Evolutionary conservation across 305 asterid genomes (phyloP).

Genomic region (Petunia hybrid): DNA sequence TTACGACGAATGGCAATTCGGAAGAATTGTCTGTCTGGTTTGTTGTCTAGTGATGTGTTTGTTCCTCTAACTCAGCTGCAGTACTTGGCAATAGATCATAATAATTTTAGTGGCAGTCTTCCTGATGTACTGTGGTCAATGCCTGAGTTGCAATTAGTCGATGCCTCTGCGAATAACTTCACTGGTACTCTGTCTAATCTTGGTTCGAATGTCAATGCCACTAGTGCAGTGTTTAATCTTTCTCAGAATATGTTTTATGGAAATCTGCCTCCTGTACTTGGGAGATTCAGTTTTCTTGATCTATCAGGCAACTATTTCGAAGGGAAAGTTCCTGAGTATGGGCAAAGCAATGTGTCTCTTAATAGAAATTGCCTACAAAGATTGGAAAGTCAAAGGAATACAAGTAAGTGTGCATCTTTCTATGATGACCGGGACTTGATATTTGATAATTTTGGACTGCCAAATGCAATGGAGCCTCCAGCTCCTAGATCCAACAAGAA

Average conservation of each 20-base stretch:
- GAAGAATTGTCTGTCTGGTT: not conserved
- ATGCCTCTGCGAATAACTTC: constrained; percentile 53
- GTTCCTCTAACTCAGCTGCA: constrained; percentile 27
- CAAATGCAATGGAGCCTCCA: constrained; percentile 47
- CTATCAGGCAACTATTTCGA: constrained; percentile 71
- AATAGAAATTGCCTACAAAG: constrained; percentile 66
- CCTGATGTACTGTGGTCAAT: constrained; percentile 49
- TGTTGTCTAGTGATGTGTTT: not conserved
- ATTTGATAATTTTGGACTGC: constrained; percentile 67
- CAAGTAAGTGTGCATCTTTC: constrained; percentile 61
- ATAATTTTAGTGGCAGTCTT: constrained; percentile 44
- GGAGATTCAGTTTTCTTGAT: constrained; percentile 58
- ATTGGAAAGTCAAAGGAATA: constrained; percentile 57
- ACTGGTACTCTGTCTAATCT: constrained; percentile 55
- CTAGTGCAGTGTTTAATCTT: constrained; percentile 54
- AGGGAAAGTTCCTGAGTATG: constrained; percentile 68
- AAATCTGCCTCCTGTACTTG: constrained; percentile 54
- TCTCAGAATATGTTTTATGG: constrained; percentile 75
- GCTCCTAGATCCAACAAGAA: constrained; percentile 43
- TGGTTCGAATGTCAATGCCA: constrained; percentile 44
- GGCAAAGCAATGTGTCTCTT: constrained; percentile 50
- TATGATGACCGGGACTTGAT: constrained; percentile 65
- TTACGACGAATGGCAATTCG: constrained; percentile 32
- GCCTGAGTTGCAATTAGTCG: constrained; percentile 47
- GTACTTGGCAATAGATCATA: constrained; percentile 55